phyloP scores from a whole-genome alignment of 2,329 filamentous ascomycete species.

The Xylaria multiplex region DNA sequence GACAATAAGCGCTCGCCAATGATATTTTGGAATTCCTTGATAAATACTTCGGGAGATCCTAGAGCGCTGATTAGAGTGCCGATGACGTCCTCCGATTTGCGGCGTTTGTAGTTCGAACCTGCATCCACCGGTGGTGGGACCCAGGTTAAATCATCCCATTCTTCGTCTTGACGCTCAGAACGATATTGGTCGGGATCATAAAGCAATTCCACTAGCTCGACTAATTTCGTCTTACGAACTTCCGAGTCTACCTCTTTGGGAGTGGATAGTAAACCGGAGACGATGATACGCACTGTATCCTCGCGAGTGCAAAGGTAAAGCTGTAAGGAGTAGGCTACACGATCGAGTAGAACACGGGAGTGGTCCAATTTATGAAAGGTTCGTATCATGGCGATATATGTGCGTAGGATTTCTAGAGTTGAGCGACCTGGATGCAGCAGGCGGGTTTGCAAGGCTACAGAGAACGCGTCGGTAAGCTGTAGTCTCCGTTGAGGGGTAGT shows the following conservation, averaged over 20 bases:
- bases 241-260: slow-evolving; percentile 58
- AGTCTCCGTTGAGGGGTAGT: slow-evolving; percentile 74
- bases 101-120: slow-evolving; percentile 88
- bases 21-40: slow-evolving; percentile 90
- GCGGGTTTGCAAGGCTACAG: slow-evolving; percentile 69
- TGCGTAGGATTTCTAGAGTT: slow-evolving; percentile 78
- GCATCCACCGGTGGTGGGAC: slow-evolving; percentile 92
- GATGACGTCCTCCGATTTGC: slow-evolving; percentile 89
- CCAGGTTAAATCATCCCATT: slow-evolving; percentile 94
- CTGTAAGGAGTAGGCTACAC: slow-evolving; percentile 77
- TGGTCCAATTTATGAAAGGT: slow-evolving; percentile 80
- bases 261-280: slow-evolving; percentile 76
- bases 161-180: slow-evolving; percentile 65
- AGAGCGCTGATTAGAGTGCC: slow-evolving; percentile 89
- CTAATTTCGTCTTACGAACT: slow-evolving; percentile 62
- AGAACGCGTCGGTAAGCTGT: slow-evolving; percentile 76
- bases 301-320: slow-evolving; percentile 80
- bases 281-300: slow-evolving; percentile 81
- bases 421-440: slow-evolving; percentile 80
- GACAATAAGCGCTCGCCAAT: slow-evolving; percentile 83
- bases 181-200: slow-evolving; percentile 67
- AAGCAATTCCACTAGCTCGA: slow-evolving; percentile 74
- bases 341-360: slow-evolving; percentile 79
- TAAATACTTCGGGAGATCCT: slow-evolving; percentile 89
- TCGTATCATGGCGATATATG: slow-evolving; percentile 82